These are phyloP conservation scores for Ceriops zippeliana DNA, from an alignment of 345 rosid species.

Conservation along the genomic window DNA sequence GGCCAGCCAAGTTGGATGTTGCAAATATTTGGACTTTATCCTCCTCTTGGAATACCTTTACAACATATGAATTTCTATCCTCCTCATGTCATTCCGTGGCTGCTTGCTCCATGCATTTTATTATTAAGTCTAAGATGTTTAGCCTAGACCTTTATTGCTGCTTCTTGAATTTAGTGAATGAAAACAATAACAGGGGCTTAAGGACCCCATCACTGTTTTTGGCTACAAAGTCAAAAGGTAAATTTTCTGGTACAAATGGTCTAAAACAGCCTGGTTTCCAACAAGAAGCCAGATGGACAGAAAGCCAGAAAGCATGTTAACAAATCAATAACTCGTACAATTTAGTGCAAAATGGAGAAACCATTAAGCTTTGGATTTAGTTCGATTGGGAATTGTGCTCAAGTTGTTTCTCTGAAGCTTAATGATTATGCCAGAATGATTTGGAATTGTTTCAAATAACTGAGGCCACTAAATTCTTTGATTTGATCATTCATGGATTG, in stretches of 20 bases:
- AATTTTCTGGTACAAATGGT: no score
- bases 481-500: constrained; percentile 13
- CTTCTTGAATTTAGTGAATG: no score
- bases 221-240: background rate
- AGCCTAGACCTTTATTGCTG: no score
- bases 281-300: background rate
- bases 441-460: constrained; percentile 17
- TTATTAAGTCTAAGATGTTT: no score
- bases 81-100: no score
- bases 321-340: no score
- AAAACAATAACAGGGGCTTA: background rate
- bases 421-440: constrained; percentile 11
- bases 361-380: background rate
- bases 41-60: no score
- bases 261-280: background rate
- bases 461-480: constrained; percentile 13
- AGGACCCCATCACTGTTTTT: background rate
- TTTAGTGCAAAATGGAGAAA: background rate
- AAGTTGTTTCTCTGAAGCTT: background rate
- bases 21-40: no score
- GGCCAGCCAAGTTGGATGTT: no score
- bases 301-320: no score
- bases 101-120: no score
- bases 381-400: background rate
- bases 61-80: no score